These are phyloP conservation scores for Coleophoma eucalyptorum DNA, from an alignment of 2,329 filamentous ascomycete species.

Conservation along the genomic window DNA sequence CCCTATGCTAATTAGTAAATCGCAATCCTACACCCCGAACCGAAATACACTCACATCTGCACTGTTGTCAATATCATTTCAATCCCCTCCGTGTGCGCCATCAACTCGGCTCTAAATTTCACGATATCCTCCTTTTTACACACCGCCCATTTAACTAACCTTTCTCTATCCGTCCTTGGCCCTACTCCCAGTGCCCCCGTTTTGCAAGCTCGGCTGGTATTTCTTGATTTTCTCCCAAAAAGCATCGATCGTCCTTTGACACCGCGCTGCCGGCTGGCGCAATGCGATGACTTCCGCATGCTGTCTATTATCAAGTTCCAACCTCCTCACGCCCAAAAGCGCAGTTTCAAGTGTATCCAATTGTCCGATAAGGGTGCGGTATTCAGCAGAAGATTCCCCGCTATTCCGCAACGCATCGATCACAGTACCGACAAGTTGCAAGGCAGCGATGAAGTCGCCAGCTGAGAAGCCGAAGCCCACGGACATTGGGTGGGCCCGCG, in stretches of 20 bases:
- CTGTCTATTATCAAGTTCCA: slow-evolving; percentile 19
- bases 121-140: slow-evolving; percentile 25
- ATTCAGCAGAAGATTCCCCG: slow-evolving; percentile 10
- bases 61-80: slow-evolving; percentile 22
- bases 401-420: slow-evolving; percentile 10
- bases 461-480: slow-evolving; percentile 15
- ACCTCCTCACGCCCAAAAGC: slow-evolving; percentile 18
- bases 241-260: too few species aligned
- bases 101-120: slow-evolving; percentile 19
- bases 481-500: too few species aligned
- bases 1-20: neutral
- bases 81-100: slow-evolving; percentile 20
- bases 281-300: slow-evolving; percentile 17
- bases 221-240: slow-evolving; percentile 18
- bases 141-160: slow-evolving; percentile 24
- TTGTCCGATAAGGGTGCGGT: slow-evolving; percentile 14
- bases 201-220: slow-evolving; percentile 21
- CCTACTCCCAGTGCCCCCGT: slow-evolving; percentile 2
- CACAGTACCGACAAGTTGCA: slow-evolving; percentile 17
- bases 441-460: slow-evolving; percentile 21
- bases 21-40: neutral
- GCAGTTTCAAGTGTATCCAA: slow-evolving; percentile 19
- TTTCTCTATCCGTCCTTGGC: slow-evolving; percentile 19
- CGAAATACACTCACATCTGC: slow-evolving; percentile 16
- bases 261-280: slow-evolving; percentile 20